Evolutionary conservation across 2,329 filamentous ascomycete genomes (phyloP), one percentile per base, ranked within the genome.

Genomic region (Fusarium coffeatum): DNA sequence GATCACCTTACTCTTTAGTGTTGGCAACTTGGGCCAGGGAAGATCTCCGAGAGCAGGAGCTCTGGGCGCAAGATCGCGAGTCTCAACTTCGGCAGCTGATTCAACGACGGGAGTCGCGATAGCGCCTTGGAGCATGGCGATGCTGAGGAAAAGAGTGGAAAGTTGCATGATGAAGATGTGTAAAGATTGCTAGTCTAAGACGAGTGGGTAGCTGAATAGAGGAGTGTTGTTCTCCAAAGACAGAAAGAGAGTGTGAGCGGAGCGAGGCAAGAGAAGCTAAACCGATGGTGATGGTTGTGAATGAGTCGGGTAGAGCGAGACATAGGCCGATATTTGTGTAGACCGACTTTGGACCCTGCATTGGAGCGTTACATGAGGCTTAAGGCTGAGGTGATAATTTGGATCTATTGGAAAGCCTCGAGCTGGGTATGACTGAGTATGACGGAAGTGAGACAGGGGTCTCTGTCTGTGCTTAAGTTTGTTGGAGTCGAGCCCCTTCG

Each of bases 141-240:
- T 16, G 12, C 30, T 42, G 50, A 57, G 54, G 28, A 60, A n/a
- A 20, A 72, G 4, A n/a, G 62, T 47, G 8, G 48, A 69, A 45
- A 56, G 15, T 9, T 62, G 56, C 69, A 72, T 72, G 57, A 5
- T 72, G 25, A 51, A n/a, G 51, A 25, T 45, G 7, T 13, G 16
- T 43, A 55, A 20, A 11, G 22, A 40, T 40, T 51, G 34, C 30
- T 32, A 46, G 20, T 20, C 23, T 12, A 22, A n/a, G 43, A 47
- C 46, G 28, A 42, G 23, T 27, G 58, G 56, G 28, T 20, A 63
- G 56, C n/a, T 58, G 8, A 48, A 53, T 8, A n/a, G 13, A 48
- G n/a, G 32, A 58, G 41, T 20, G 12, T 43, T 37, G 37, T 40
- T 54, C n/a, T 43, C 5, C 7, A n/a, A n/a, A 54, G 48, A 30